phyloP scores from a whole-genome alignment of 1,284 basidiomycete genomes.

The Malassezia globosa region DNA sequence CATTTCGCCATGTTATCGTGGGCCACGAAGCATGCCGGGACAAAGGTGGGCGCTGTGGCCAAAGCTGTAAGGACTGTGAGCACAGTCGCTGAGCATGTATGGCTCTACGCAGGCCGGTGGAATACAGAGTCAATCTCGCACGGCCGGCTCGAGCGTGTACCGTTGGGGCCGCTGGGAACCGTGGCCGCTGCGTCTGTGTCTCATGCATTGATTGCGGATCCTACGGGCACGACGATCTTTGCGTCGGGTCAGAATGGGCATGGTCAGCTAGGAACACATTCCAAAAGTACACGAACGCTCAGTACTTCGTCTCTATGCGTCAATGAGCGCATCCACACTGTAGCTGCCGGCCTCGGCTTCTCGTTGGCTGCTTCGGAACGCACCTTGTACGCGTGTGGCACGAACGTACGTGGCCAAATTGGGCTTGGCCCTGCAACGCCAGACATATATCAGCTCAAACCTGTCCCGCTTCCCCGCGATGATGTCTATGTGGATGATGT shows the following conservation, averaged over 20 bases:
- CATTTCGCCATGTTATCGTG: background rate
- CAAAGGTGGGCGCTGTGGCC: no score
- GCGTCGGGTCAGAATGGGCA: conserved; percentile 1
- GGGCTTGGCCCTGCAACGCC: background rate
- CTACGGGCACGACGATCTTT: background rate
- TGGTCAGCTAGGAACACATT: conserved; percentile 4
- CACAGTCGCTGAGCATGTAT: no score
- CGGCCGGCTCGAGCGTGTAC: no score
- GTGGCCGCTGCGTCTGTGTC: conserved; percentile 8
- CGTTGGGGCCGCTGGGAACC: no score
- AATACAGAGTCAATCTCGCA: no score
- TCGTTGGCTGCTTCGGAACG: background rate
- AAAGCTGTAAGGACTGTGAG: no score
- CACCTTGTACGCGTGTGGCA: conserved; percentile 6
- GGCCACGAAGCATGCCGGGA: no score
- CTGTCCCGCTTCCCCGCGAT: background rate
- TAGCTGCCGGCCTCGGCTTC: conserved; percentile 10
- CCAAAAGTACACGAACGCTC: background rate
- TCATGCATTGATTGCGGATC: conserved; percentile 9
- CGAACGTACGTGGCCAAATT: conserved; percentile 7
- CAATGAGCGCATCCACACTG: background rate
- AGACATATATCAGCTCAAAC: background rate
- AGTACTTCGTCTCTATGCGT: no score
- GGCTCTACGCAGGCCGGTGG: no score
- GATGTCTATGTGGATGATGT: no score